A percentile compares a stretch with the other conserved stretches of the same genome.
Evolutionary conservation across 2,329 filamentous ascomycete species (phyloP).

Genomic region (Calycina marina): DNA sequence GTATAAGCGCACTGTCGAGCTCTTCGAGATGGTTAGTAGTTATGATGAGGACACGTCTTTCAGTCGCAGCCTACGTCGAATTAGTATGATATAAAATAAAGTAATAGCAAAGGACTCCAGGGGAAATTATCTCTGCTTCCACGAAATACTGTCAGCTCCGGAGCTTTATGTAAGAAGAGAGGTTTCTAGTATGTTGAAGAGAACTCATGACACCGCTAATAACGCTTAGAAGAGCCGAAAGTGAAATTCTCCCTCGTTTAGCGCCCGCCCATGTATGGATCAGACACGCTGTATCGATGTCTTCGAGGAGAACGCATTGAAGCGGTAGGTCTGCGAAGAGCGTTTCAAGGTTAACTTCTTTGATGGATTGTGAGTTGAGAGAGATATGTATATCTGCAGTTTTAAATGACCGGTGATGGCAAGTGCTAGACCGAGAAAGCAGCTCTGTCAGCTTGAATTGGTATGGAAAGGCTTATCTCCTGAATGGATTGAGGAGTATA

Average conservation of each 20-base stretch:
- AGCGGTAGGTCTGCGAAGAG: slow-evolving; percentile 54
- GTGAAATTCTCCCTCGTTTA: slow-evolving; percentile 27
- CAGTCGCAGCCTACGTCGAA: slow-evolving; percentile 49
- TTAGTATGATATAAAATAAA: no score
- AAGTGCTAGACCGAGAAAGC: no score
- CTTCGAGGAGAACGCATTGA: slow-evolving; percentile 59
- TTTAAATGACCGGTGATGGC: slow-evolving; percentile 57
- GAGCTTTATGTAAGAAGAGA: no score
- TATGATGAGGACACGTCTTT: slow-evolving; percentile 57
- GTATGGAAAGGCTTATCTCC: no score
- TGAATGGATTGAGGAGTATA: no score
- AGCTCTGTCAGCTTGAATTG: no score
- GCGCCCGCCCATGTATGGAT: slow-evolving; percentile 31
- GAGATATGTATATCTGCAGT: slow-evolving; percentile 61
- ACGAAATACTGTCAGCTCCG: no score
- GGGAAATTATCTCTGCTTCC: no score
- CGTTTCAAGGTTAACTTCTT: slow-evolving; percentile 47
- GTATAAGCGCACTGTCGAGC: slow-evolving; percentile 44
- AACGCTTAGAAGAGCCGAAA: slow-evolving; percentile 52
- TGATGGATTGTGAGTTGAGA: slow-evolving; percentile 44
- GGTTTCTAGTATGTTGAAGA: no score
- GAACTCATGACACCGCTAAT: slow-evolving; percentile 57
- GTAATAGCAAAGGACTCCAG: no score
- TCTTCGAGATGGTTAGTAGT: slow-evolving; percentile 52
- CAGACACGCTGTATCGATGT: slow-evolving; percentile 60